These are phyloP conservation scores for Paxillus rubicundulus DNA, from an alignment of 768 basidiomycete genomes.

Conservation along the genomic window DNA sequence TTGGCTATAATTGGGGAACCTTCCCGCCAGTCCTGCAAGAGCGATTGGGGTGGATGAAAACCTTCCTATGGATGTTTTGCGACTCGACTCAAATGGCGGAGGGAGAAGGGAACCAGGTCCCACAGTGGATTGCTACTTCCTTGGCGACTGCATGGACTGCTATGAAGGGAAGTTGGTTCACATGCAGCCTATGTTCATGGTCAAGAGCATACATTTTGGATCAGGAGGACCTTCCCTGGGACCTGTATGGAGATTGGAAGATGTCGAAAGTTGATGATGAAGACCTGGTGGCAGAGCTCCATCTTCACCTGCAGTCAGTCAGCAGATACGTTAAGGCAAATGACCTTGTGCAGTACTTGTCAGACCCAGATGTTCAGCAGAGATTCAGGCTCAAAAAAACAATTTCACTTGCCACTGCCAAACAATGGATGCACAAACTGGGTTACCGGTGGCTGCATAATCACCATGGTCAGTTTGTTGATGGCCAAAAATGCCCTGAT, in stretches of 20 bases:
- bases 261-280: constrained; percentile 9
- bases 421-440: constrained; percentile 35
- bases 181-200: constrained; percentile 18
- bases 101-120: neutral
- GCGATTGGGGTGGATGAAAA: neutral
- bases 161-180: neutral
- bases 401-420: constrained; percentile 38
- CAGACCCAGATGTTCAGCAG: constrained; percentile 7
- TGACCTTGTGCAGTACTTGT: constrained; percentile 12
- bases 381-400: constrained; percentile 13
- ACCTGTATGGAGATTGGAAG: constrained; percentile 19
- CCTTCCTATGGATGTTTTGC: neutral
- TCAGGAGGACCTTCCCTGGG: constrained; percentile 17
- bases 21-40: neutral
- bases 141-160: neutral
- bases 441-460: constrained; percentile 21
- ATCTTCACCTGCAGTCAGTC: constrained; percentile 13
- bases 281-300: constrained; percentile 12
- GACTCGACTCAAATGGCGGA: neutral
- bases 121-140: constrained; percentile 1
- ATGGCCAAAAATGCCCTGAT: constrained; percentile 34
- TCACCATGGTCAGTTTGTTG: too few relatives aligned
- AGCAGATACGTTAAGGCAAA: constrained; percentile 18
- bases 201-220: constrained; percentile 16
- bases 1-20: neutral